Evolutionary conservation across 345 rosid genomes (phyloP), one percentile per base, ranked within the genome.

Genomic region (Abelmoschus esculentus): DNA sequence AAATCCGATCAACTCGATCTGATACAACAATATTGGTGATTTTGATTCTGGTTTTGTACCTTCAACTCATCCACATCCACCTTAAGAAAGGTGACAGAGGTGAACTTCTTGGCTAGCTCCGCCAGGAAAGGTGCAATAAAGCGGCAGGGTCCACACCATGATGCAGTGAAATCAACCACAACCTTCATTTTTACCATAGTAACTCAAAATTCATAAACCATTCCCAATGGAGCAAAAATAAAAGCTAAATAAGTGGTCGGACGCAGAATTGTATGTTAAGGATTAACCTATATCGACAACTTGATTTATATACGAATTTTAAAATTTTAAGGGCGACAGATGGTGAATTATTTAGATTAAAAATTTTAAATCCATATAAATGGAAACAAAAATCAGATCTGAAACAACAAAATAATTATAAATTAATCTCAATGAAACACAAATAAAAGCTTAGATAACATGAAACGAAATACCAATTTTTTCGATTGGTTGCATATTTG

Each of bases 121-220:
- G 83, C 77, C 59, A 88, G 77, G 78, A 86, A 80, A 19, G 96
- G 93, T 32, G 93, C 73, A 7, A 90, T 88, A 69, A 85, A 58
- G 32, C 93, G 92, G 74, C 96, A 86, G 11, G 96, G 93, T 67
- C 88, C 91, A 19, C 93, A 87, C 96, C 91, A 90, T 32, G 96
- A 78, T 38, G 96, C 92, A 65, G 96, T 88, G 78, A 90, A 90
- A 81, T 86, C 92, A 60, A 90, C 85, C 66, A 90, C 93, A 60
- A 86, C 85, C 96, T 90, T 19, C 36, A 32, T 32, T 22, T 38
- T 34, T 31, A 49, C 61, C 61, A 69, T 38, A 12, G 2, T 19
- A 54, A 9, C 44, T 31, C 3, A 69, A 17, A 26, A 32, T 32
- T 32, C 62, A 69, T 19, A 56, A 7, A 11, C 44, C 38, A 46